These are phyloP conservation scores for Fallopia convolvulus DNA, from an alignment of 148 eudicot genomes.

Conservation along the genomic window DNA sequence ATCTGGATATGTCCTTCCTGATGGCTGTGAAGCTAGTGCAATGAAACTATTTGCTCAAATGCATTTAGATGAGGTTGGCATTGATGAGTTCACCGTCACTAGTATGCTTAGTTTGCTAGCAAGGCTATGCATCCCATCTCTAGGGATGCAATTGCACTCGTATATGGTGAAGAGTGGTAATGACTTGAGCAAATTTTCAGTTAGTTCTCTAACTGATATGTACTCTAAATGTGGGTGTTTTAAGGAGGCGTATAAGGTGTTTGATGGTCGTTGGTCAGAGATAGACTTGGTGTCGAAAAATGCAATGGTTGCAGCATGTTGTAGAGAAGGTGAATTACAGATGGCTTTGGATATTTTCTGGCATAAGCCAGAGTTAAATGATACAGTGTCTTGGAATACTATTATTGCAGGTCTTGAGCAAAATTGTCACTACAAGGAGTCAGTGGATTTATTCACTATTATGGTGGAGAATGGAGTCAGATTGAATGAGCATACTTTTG, in stretches of 20 bases:
- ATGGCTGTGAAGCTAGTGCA: slow-evolving; percentile 42
- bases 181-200: slow-evolving; percentile 40
- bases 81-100: slow-evolving; percentile 70
- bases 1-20: slow-evolving; percentile 51
- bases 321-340: slow-evolving; percentile 56
- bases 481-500: slow-evolving; percentile 68
- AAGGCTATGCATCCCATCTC: slow-evolving; percentile 23
- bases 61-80: slow-evolving; percentile 26
- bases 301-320: slow-evolving; percentile 78
- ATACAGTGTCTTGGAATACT: slow-evolving; percentile 74
- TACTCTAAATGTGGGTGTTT: slow-evolving; percentile 78
- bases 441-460: slow-evolving; percentile 36
- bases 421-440: slow-evolving; percentile 46
- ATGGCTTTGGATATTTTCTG: slow-evolving; percentile 46
- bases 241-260: slow-evolving; percentile 41
- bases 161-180: slow-evolving; percentile 63
- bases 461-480: slow-evolving; percentile 47
- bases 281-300: slow-evolving; percentile 66
- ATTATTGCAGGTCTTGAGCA: slow-evolving; percentile 69
- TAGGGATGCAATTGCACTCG: slow-evolving; percentile 67
- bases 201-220: slow-evolving; percentile 77
- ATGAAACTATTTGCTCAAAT: slow-evolving; percentile 42
- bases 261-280: slow-evolving; percentile 20
- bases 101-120: slow-evolving; percentile 67
- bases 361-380: slow-evolving; percentile 50